Base-by-base conservation (phyloP, 768 basidiomycete genomes). In the Psilocybe sp. region DNA sequence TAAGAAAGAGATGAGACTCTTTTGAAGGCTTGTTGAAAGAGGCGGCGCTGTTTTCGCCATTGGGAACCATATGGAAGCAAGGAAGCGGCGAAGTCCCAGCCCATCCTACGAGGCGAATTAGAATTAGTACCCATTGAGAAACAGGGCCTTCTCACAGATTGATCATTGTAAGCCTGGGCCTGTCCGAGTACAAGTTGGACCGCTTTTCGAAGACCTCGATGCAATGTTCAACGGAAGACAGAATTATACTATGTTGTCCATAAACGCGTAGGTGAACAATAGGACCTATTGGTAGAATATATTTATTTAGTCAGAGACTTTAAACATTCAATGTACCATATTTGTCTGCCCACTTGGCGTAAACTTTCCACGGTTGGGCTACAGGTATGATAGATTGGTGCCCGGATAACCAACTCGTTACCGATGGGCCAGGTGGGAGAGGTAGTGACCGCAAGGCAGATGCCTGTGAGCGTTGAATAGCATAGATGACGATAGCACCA, bases 171-270 rank as follows among this genome's bases (percentile, higher is more conserved):
- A 57, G 36, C 32, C 46, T 20, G 9, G 57, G 61, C 1, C 65
- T 51, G 38, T 64, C 61, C 11, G 62, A 64, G 38, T 64, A 68
- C 9, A 62, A 56, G 5, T 53, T 50, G 1, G 60, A 57, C 14
- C 62, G 40, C 41, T 57, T 61, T 19, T 68, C 63, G 12, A 68
- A 53, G 9, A 68, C 40, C 5, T 66, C 66, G 11, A 36, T 56
- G 7, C 52, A 55, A 1, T 47, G 48, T 20, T 56, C 51, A 8
- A 53, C 36, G 11, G 61, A 57, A 39, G 65, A 63, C 13, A 65
- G 36, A 10, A 64, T 55, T 14, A 64, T 44, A 32, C 58, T 54
- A 31, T 63, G 56, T 44, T 66, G 50, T 5, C 63, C 57, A 11
- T 57, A 50, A 4, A 52, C 52, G 10, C 47, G 40, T 9, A 59